Conservation (phyloP, 495 filamentous ascomycete species). For the Penicillium herquei region DNA sequence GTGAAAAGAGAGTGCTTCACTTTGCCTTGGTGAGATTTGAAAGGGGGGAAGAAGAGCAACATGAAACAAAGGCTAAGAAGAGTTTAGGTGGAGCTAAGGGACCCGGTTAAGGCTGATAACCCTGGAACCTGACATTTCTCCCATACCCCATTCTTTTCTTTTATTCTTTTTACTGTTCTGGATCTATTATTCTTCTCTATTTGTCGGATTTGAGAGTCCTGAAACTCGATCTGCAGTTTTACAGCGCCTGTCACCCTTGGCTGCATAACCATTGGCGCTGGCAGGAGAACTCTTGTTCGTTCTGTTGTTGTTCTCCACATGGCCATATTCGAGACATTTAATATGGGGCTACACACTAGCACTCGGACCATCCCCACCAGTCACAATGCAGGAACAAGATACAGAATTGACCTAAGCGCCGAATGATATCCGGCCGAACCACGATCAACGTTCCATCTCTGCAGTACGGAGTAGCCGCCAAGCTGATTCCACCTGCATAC, state of each 20-base stretch:
- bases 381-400: not conserved
- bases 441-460: not conserved
- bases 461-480: too few species aligned
- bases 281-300: not conserved
- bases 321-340: not conserved
- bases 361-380: not conserved
- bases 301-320: not conserved
- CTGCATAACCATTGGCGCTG: not conserved
- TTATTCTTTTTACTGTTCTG: not conserved
- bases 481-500: too few species aligned
- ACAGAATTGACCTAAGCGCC: not conserved
- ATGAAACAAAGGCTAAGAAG: conserved; percentile 9
- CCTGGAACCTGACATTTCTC: too few species aligned
- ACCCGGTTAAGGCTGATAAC: not conserved
- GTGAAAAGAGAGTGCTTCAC: not conserved
- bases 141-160: too few species aligned
- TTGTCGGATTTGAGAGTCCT: not conserved
- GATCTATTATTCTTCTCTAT: not conserved
- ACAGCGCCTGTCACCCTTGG: not conserved
- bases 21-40: not conserved
- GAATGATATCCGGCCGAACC: not conserved
- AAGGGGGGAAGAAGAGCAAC: not conserved
- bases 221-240: conserved; percentile 1
- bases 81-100: not conserved
- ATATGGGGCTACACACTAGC: not conserved